phyloP scores from a whole-genome alignment of 1,284 basidiomycete genomes.

The Ceratobasidium sp. region DNA sequence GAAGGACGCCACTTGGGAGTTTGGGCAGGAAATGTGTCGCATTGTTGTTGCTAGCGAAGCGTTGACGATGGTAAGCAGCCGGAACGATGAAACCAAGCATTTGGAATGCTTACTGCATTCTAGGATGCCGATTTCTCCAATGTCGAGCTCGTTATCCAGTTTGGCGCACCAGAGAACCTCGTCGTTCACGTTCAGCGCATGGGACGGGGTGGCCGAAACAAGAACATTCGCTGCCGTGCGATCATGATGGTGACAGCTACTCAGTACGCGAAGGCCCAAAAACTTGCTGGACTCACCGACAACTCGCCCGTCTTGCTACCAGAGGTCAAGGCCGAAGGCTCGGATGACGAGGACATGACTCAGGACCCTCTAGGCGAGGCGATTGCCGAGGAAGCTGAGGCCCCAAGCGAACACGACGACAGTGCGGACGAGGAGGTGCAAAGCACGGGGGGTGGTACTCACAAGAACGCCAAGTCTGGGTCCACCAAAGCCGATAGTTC shows the following conservation, averaged over 20 bases:
- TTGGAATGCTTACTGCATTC: background rate
- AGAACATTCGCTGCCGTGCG: background rate
- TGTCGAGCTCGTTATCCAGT: background rate
- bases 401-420: background rate
- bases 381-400: background rate
- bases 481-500: background rate
- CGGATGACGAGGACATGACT: background rate
- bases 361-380: background rate
- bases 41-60: background rate
- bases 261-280: background rate
- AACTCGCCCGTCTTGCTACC: background rate
- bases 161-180: background rate
- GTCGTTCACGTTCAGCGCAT: background rate
- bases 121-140: conserved; percentile 3
- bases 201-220: background rate
- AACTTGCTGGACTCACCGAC: background rate
- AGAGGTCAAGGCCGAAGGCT: background rate
- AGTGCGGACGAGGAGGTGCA: background rate
- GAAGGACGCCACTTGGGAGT: background rate
- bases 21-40: background rate
- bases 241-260: conserved; percentile 19
- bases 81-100: background rate
- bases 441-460: too few species aligned
- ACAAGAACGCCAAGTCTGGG: too few species aligned
- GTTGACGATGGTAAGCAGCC: conserved; percentile 9